Evolutionary conservation across 495 filamentous ascomycete species (phyloP).

Genomic region (Penicillium flavigenum): DNA sequence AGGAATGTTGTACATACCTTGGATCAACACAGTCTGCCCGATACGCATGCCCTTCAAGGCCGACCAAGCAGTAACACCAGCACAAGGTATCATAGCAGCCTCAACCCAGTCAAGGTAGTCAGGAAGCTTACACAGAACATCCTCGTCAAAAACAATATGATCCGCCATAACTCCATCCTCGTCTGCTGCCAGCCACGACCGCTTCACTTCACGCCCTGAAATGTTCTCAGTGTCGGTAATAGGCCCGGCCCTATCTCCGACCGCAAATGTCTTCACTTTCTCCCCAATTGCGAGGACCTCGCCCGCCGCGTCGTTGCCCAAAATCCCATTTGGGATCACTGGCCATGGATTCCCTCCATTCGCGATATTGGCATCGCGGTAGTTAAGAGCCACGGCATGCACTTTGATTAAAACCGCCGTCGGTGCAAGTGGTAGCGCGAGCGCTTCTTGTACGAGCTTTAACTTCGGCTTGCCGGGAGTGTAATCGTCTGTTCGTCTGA

Average conservation of each 20-base stretch:
- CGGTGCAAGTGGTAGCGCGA: constrained; percentile 25
- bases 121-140: constrained; percentile 29
- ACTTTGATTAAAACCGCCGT: constrained; percentile 41
- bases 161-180: constrained; percentile 41
- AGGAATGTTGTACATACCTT: constrained; percentile 30
- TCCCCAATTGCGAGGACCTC: constrained; percentile 38
- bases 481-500: constrained; percentile 32
- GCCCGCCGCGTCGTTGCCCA: constrained; percentile 38
- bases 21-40: constrained; percentile 41
- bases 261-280: constrained; percentile 22
- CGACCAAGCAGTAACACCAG: constrained; percentile 44
- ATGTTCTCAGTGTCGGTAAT: constrained; percentile 35
- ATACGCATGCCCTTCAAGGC: constrained; percentile 34
- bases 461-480: constrained; percentile 29
- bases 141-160: constrained; percentile 36
- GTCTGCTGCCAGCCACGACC: constrained; percentile 38
- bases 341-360: constrained; percentile 42
- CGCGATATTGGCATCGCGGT: constrained; percentile 42
- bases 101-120: constrained; percentile 31
- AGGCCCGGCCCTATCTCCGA: constrained; percentile 35
- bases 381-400: constrained; percentile 46
- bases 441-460: constrained; percentile 23
- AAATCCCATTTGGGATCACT: constrained; percentile 31
- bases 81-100: constrained; percentile 35
- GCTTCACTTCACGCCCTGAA: constrained; percentile 20